phyloP scores from a whole-genome alignment of 2,329 filamentous ascomycete species.

The Catunica adiposa region DNA sequence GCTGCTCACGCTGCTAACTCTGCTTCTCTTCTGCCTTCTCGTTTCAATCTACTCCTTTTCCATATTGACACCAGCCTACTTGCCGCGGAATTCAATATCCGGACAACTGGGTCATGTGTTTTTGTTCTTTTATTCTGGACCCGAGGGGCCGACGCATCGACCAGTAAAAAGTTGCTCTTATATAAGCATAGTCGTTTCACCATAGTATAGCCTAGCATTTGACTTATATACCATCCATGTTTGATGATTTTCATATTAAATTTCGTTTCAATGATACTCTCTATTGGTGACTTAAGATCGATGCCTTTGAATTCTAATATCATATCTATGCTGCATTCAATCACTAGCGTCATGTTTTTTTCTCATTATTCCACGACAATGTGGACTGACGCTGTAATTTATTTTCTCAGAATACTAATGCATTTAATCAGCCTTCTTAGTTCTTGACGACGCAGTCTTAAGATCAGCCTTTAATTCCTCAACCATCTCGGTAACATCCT shows the following conservation, averaged over 20 bases:
- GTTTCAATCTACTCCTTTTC: neutral
- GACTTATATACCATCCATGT: neutral
- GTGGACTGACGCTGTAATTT: no score
- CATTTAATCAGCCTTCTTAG: slow-evolving; percentile 3
- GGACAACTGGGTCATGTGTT: no score
- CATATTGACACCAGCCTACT: neutral
- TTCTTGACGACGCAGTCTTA: slow-evolving; percentile 23
- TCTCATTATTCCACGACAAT: neutral
- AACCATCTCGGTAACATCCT: slow-evolving; percentile 63
- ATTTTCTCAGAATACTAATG: no score
- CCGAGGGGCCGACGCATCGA: neutral
- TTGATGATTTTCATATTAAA: neutral
- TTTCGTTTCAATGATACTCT: neutral
- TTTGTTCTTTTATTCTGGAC: neutral
- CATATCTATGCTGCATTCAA: neutral
- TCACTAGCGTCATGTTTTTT: neutral
- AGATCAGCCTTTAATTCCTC: slow-evolving; percentile 60
- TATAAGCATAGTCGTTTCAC: neutral
- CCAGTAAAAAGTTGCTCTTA: neutral
- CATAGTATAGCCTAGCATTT: neutral
- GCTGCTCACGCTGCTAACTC: neutral
- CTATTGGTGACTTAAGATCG: neutral
- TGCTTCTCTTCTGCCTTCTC: neutral
- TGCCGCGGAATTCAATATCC: no score
- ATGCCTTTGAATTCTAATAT: neutral